phyloP scores from a whole-genome alignment of 805 yeast species.

The Candida peoriensis region DNA sequence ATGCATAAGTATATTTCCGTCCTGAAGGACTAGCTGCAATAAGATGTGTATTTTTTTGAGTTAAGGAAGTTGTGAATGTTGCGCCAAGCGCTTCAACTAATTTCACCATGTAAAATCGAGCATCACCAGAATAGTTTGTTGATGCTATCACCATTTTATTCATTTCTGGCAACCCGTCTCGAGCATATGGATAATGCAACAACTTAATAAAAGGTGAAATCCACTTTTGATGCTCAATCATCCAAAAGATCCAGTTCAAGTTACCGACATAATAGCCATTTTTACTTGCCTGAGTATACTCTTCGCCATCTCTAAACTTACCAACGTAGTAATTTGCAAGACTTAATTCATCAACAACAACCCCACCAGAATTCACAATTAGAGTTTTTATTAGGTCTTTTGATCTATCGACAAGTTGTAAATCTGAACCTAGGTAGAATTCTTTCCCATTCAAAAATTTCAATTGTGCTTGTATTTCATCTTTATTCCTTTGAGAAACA shows the following conservation, averaged over 20 bases:
- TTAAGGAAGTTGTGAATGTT: conserved; percentile 58
- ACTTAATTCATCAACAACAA: conserved; percentile 25
- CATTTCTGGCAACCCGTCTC: conserved; percentile 48
- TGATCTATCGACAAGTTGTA: conserved; percentile 44
- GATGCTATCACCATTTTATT: conserved; percentile 53
- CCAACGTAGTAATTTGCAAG: conserved; percentile 54
- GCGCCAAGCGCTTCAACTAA: conserved; percentile 73
- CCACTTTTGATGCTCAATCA: conserved; percentile 53
- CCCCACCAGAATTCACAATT: conserved; percentile 53
- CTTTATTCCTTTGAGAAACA: conserved; percentile 7
- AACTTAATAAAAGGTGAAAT: conserved; percentile 49
- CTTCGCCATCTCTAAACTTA: conserved; percentile 51
- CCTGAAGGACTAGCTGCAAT: conserved; percentile 67
- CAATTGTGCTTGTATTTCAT: conserved; percentile 7
- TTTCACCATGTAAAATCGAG: conserved; percentile 64
- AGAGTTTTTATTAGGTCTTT: conserved; percentile 35
- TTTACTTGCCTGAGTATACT: conserved; percentile 42
- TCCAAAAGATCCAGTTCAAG: conserved; percentile 68
- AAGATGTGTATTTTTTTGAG: conserved; percentile 63
- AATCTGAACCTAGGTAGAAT: conserved; percentile 52
- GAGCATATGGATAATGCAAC: conserved; percentile 63
- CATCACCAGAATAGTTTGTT: conserved; percentile 83
- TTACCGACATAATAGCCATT: conserved; percentile 51
- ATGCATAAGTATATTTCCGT: conserved; percentile 69
- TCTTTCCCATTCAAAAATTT: conserved; percentile 37